Evolutionary conservation across 164 flowering plant species (phyloP), one percentile per base, ranked within the genome.

Genomic region (Santalum album): DNA sequence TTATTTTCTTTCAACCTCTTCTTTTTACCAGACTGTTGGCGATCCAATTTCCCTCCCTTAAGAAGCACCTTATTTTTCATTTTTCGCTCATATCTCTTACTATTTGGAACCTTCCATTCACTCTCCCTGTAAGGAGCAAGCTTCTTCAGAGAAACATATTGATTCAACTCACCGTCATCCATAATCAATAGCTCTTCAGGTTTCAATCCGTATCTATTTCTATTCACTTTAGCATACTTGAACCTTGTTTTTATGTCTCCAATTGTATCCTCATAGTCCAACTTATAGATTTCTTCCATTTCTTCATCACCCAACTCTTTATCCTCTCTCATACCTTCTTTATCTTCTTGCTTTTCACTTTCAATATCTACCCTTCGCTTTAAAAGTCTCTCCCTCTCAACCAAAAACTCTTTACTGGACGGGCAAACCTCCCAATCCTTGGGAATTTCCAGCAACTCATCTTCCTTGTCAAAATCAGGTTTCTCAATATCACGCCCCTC

Each of bases 201-300:
- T 14, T 20, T 76, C 67, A 92, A 58, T 11, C 96, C 94, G 58
- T 52, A 92, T 67, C 78, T 76, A 47, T 73, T 73, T 38, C 83
- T 56, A 25, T 72, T 65, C 16, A 83, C 87, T 29, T 79, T 65
- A 4, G 73, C 67, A 59, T 86, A 91, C 64, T 78, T 86, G 60
- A 91, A 91, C 57, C 98, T 75, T 7, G 98, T 91, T 69, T 87
- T 92, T 66, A 87, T 35, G 64, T 83, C 96, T 23, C 86, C 99
- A 45, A 92, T 78, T 6, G 80, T 73, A 68, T 73, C 99, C 63
- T 92, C 96, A 70, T 89, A 89, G 22, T 92, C 96, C 74, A 89
- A 63, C 69, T 86, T 81, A 59, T 82, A 80, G 26, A 77, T 75
- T 60, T 84, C 98, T 22, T 73, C 80, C 69, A 65, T 24, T 17